These are phyloP conservation scores for Aspergillus chevalieri DNA, from an alignment of 2,329 filamentous ascomycete species.

Conservation along the genomic window DNA sequence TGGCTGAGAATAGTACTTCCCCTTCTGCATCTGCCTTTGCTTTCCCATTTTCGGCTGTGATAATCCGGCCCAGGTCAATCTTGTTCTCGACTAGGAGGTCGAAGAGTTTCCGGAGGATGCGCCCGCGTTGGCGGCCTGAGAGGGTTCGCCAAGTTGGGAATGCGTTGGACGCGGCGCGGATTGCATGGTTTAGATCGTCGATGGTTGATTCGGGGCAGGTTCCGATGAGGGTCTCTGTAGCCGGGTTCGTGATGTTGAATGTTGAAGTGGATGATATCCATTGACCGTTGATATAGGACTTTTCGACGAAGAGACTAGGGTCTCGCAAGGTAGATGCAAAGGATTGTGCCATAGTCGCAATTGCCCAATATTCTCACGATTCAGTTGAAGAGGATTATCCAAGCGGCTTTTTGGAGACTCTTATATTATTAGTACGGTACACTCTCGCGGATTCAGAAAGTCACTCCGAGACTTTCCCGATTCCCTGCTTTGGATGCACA, in stretches of 20 bases:
- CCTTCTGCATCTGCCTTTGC: conserved; percentile 52
- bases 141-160: conserved; percentile 52
- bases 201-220: conserved; percentile 70
- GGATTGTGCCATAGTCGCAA: neutral
- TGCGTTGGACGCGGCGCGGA: conserved; percentile 68
- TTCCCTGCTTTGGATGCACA: neutral
- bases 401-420: neutral
- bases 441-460: neutral
- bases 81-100: conserved; percentile 56
- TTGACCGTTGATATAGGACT: conserved; percentile 79
- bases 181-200: conserved; percentile 69
- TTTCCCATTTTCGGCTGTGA: conserved; percentile 63
- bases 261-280: conserved; percentile 76
- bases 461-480: neutral
- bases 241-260: conserved; percentile 77
- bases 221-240: conserved; percentile 69
- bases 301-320: conserved; percentile 69
- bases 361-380: no score
- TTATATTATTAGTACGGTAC: no score
- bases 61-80: conserved; percentile 56
- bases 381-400: neutral
- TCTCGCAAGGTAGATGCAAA: conserved; percentile 51
- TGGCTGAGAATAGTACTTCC: conserved; percentile 50
- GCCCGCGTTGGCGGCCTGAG: conserved; percentile 51
- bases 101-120: conserved; percentile 57